Evolutionary conservation across 2,329 filamentous ascomycete genomes (phyloP).

Genomic region (Talaromyces sp.): DNA sequence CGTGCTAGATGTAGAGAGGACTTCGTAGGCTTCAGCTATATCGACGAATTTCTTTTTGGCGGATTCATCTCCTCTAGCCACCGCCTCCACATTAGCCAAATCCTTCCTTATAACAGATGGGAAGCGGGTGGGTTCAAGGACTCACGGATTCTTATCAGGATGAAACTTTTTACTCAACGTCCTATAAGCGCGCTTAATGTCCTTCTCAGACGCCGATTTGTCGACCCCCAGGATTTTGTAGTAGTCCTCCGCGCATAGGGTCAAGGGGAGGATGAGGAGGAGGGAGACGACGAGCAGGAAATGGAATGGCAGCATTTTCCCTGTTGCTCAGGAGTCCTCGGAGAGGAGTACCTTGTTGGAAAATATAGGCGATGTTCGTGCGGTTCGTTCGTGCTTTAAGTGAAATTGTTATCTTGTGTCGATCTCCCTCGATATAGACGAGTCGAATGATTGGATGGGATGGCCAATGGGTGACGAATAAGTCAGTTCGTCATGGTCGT

Average conservation of each 20-base stretch:
- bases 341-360: not conserved
- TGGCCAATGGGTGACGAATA: not conserved
- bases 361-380: not conserved
- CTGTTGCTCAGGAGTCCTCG: not conserved
- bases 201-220: conserved; percentile 74
- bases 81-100: too few relatives aligned
- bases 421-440: not conserved
- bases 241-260: conserved; percentile 47
- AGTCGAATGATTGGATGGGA: not conserved
- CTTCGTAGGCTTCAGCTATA: conserved; percentile 92
- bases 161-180: conserved; percentile 93
- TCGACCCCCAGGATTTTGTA: conserved; percentile 75
- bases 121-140: too few relatives aligned
- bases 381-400: not conserved
- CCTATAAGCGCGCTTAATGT: conserved; percentile 92
- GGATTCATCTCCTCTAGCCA: conserved; percentile 70
- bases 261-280: conserved; percentile 36
- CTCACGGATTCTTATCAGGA: conserved; percentile 96
- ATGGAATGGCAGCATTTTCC: conserved; percentile 33
- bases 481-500: not conserved
- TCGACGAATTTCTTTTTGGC: conserved; percentile 91
- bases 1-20: conserved; percentile 73
- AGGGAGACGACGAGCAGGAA: conserved; percentile 36
- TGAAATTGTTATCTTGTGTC: not conserved
- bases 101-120: too few relatives aligned